Conservation (phyloP, 1,139 yeast species). For the Saccharomyces hybrid region DNA sequence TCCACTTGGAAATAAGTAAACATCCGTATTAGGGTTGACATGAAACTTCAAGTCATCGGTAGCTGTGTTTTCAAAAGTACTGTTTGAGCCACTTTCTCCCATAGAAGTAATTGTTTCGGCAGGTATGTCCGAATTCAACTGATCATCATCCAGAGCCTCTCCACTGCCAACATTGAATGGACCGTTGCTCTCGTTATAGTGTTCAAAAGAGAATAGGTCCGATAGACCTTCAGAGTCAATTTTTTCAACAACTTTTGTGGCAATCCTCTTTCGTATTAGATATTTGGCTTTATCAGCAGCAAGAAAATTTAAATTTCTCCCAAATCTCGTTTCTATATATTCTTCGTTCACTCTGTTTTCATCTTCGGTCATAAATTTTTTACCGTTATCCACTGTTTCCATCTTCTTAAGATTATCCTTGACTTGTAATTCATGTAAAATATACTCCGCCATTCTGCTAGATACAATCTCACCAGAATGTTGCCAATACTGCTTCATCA, state of each 20-base stretch:
- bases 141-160: neutral
- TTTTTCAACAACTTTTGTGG: constrained; percentile 52
- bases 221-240: neutral
- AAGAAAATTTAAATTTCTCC: constrained; percentile 75
- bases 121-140: neutral
- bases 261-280: constrained; percentile 67
- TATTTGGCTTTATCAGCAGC: constrained; percentile 68
- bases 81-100: neutral
- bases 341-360: neutral
- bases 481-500: constrained; percentile 91
- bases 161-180: neutral
- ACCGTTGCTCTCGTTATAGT: neutral
- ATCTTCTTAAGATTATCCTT: neutral
- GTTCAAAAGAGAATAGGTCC: neutral
- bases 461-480: constrained; percentile 94
- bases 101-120: constrained; percentile 3
- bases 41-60: neutral
- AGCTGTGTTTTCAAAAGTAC: neutral
- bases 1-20: constrained; percentile 80
- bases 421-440: constrained; percentile 55
- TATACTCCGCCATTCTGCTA: constrained; percentile 81
- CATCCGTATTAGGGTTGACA: constrained; percentile 41
- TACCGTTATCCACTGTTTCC: neutral
- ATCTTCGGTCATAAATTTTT: neutral
- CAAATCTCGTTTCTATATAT: constrained; percentile 72